These are phyloP conservation scores for Solanum megistacrolobum DNA, from an alignment of 257 asterid genomes.

Conservation along the genomic window DNA sequence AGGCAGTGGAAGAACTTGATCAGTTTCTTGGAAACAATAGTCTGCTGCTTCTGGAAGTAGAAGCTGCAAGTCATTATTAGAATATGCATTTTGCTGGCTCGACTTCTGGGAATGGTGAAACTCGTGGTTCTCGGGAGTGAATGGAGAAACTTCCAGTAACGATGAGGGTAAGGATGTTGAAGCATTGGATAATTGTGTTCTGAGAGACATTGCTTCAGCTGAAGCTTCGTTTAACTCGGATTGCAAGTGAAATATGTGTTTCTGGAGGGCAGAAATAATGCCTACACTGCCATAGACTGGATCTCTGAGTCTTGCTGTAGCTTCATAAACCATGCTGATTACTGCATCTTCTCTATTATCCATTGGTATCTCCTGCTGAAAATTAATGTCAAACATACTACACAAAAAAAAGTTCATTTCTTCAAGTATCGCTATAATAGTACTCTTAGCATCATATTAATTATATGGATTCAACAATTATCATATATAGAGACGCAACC, in stretches of 20 bases:
- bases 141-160: not conserved
- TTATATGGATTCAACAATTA: not conserved
- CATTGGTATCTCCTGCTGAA: slow-evolving; percentile 28
- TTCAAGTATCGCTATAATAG: not conserved
- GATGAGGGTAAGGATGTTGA: not conserved
- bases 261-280: slow-evolving; percentile 28
- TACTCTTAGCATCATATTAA: not conserved
- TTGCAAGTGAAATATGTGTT: slow-evolving; percentile 19
- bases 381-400: not conserved
- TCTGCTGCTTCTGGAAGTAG: not conserved
- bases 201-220: slow-evolving; percentile 21
- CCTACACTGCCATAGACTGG: slow-evolving; percentile 39
- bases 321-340: slow-evolving; percentile 40
- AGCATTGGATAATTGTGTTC: slow-evolving; percentile 21
- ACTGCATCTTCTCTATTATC: slow-evolving; percentile 29
- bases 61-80: not conserved
- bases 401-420: not conserved
- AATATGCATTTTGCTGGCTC: not conserved
- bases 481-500: not conserved
- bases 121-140: not conserved
- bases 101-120: not conserved
- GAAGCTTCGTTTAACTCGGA: slow-evolving; percentile 23
- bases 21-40: not conserved
- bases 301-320: slow-evolving; percentile 29
- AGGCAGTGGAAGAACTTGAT: not conserved